Base-by-base conservation (phyloP, 208 protist species). In the Leishmania major region DNA sequence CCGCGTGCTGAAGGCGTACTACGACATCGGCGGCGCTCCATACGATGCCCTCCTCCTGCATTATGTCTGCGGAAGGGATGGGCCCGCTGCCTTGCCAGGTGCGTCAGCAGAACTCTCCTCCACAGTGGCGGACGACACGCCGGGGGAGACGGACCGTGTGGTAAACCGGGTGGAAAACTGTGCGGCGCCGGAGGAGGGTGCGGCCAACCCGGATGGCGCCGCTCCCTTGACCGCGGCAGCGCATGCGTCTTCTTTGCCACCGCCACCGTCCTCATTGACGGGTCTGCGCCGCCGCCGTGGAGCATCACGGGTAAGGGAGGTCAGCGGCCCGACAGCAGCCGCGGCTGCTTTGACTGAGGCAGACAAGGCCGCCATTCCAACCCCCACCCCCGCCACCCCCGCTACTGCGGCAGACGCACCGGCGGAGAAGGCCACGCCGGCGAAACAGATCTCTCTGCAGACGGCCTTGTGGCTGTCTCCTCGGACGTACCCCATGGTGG, bases 1-100 rank as follows among this genome's bases (percentile, higher is more conserved):
- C 28, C 76, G 82, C 11, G 28, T 82, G 60, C 7, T 89, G n/a
- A 74, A 49, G 72, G 66, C 85, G 19, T 96, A 90, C 79, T 97
- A 97, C 79, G 80, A 82, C 5, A 88, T 95, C 69, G 75, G 87
- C 49, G 86, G 70, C 19, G 74, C 57, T 51, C 60, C 59, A 66
- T 79, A 84, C 64, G 84, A 88, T 53, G 88, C 80, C 10, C 47
- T 78, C 35, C 70, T 90, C 51, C 74, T 93, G 37, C 66, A 86
- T 8, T 92, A 83, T 59, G 3, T 53, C 51, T 37, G 47, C 31
- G 64, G 59, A n/a, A 67, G 35, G 17, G 35, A 64, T 35, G 53
- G 22, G 55, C 31, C 37, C 31, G 37, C 60, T 25, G 51, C 60
- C n/a, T 28, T 31, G n/a, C 15, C 66, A 17, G 43, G 49, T 37